Evolutionary conservation across 805 yeast species (phyloP).

Genomic region (Naumovozyma castellii): DNA sequence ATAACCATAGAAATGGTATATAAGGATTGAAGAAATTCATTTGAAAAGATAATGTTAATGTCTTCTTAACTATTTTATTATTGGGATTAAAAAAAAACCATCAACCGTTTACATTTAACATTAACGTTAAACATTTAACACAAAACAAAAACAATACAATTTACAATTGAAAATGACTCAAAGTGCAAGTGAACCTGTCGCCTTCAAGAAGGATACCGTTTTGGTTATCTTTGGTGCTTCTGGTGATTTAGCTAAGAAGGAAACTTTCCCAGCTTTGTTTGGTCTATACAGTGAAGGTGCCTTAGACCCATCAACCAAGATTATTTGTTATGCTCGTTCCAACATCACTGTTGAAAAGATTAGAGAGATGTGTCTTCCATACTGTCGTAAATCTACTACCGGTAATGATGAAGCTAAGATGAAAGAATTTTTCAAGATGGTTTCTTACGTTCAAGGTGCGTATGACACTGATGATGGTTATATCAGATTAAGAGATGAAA

Average conservation of each 20-base stretch:
- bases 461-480: constrained; percentile 80
- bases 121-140: too few relatives aligned
- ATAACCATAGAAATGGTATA: too few relatives aligned
- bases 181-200: too few relatives aligned
- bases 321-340: constrained; percentile 90
- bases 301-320: constrained; percentile 57
- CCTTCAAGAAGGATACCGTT: constrained; percentile 55
- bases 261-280: constrained; percentile 81
- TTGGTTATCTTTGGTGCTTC: constrained; percentile 89
- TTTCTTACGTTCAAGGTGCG: constrained; percentile 64
- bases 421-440: constrained; percentile 55
- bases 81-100: too few relatives aligned
- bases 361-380: constrained; percentile 53
- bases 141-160: too few relatives aligned
- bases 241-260: constrained; percentile 91
- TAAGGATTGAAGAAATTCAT: too few relatives aligned
- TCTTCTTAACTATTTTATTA: too few relatives aligned
- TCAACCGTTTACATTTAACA: too few relatives aligned
- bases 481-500: constrained; percentile 41
- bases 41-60: too few relatives aligned
- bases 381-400: constrained; percentile 48
- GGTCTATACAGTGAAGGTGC: constrained; percentile 71
- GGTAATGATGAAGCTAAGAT: constrained; percentile 34
- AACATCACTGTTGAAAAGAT: constrained; percentile 58
- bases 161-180: too few relatives aligned